Percentiles rank a stretch among this genome's conserved stretches.
Evolutionary conservation across 2,329 filamentous ascomycete species (phyloP).

Genomic region (Nemania sp.): DNA sequence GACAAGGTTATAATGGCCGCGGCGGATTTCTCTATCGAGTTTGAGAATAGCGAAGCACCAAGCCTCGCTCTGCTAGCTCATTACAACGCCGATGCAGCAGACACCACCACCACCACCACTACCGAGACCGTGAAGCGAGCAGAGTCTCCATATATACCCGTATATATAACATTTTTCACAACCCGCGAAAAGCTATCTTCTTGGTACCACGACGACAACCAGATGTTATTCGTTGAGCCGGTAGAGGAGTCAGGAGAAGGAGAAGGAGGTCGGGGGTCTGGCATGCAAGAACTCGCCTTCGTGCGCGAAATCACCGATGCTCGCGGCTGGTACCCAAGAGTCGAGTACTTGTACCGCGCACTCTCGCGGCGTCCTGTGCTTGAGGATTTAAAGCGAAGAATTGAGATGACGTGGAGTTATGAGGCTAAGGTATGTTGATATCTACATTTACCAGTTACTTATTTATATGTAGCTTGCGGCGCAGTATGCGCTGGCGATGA

Average conservation of each 20-base stretch:
- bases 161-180: constrained; percentile 17
- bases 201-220: not conserved
- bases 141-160: not conserved
- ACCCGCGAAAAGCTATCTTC: constrained; percentile 3
- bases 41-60: not conserved
- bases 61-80: not conserved
- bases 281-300: constrained; percentile 13
- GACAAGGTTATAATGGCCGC: constrained; percentile 20
- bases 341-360: constrained; percentile 20
- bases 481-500: no score
- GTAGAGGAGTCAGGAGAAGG: not conserved
- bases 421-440: constrained; percentile 14
- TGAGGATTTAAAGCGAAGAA: not conserved
- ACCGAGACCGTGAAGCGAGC: not conserved
- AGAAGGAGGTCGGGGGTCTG: no score
- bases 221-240: constrained; percentile 13
- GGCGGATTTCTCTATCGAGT: not conserved
- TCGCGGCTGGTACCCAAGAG: not conserved
- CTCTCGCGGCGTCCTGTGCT: constrained; percentile 11
- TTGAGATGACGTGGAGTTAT: constrained; percentile 13
- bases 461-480: not conserved
- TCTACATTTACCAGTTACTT: not conserved
- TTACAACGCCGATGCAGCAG: not conserved
- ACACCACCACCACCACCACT: not conserved
- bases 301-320: constrained; percentile 10